These are phyloP conservation scores for Leccinum incarnatum DNA, from an alignment of 768 basidiomycete genomes.

Conservation along the genomic window DNA sequence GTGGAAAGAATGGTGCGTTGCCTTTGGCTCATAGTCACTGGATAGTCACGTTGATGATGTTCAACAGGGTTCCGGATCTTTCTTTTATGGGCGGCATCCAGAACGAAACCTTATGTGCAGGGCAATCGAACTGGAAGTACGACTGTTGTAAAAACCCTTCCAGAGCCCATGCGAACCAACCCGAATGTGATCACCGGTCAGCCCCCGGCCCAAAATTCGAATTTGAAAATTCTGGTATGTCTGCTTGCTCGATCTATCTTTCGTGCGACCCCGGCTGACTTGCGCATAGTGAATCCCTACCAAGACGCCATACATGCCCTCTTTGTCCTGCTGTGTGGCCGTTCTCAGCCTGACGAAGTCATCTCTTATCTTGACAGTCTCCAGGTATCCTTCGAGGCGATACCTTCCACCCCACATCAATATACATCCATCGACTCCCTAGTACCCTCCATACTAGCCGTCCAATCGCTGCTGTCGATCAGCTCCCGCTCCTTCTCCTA, in stretches of 20 bases:
- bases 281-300: constrained; percentile 61
- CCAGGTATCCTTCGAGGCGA: constrained; percentile 56
- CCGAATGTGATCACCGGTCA: constrained; percentile 52
- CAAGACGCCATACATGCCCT: constrained; percentile 74
- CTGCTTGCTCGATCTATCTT: not conserved
- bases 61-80: constrained; percentile 82
- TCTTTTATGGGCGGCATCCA: constrained; percentile 51
- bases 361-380: constrained; percentile 69
- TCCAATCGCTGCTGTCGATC: constrained; percentile 87
- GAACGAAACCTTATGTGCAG: constrained; percentile 84
- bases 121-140: constrained; percentile 84
- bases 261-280: not conserved
- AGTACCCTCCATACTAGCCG: constrained; percentile 66
- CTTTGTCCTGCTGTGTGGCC: constrained; percentile 73
- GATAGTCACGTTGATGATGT: not conserved
- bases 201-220: constrained; percentile 77
- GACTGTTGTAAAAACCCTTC: constrained; percentile 91
- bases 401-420: constrained; percentile 51
- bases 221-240: constrained; percentile 76
- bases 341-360: constrained; percentile 78
- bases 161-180: constrained; percentile 72
- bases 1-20: constrained; percentile 93
- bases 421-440: constrained; percentile 58
- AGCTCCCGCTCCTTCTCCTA: constrained; percentile 97
- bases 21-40: not conserved